These are phyloP conservation scores for Sugiyamaella sp. DNA, from an alignment of 1,139 yeast species.

Conservation along the genomic window DNA sequence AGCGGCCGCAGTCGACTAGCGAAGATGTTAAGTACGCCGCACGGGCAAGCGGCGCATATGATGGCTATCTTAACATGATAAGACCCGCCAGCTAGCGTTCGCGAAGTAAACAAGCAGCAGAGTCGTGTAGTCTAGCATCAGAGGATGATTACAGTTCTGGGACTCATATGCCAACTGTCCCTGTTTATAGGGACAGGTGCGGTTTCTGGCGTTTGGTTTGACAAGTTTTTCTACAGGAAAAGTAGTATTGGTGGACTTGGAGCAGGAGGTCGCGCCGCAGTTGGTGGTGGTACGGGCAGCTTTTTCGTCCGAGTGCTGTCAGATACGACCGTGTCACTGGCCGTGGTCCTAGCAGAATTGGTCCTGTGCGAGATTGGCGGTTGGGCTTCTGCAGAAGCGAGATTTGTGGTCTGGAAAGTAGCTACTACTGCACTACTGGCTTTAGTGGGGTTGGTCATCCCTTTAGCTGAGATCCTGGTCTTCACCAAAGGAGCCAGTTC, in stretches of 20 bases:
- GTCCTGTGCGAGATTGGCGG: conserved; percentile 47
- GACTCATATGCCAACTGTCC: conserved; percentile 18
- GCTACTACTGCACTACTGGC: conserved; percentile 39
- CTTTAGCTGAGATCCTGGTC: conserved; percentile 39
- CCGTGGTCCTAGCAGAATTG: conserved; percentile 41
- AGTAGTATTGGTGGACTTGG: background rate
- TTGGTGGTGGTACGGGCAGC: background rate
- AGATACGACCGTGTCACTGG: conserved; percentile 31
- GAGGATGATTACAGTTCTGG: conserved; percentile 12
- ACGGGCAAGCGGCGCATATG: no score
- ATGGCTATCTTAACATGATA: no score
- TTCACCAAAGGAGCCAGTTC: conserved; percentile 6
- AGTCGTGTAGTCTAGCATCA: no score
- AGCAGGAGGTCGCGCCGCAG: background rate
- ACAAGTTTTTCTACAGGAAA: conserved; percentile 17
- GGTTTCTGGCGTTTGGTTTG: conserved; percentile 25
- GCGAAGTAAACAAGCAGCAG: no score
- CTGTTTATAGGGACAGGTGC: conserved; percentile 26
- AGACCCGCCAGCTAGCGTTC: no score
- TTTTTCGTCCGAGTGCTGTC: conserved; percentile 21
- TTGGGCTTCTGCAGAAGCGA: conserved; percentile 37
- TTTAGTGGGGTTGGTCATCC: conserved; percentile 42
- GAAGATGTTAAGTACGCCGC: no score
- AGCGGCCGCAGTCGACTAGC: no score
- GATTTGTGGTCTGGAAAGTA: conserved; percentile 42